Percentiles rank a stretch among this genome's conserved stretches.
These are phyloP conservation scores for Kwoniella newhampshirensis DNA, from an alignment of 768 basidiomycete species.

Conservation along the genomic window DNA sequence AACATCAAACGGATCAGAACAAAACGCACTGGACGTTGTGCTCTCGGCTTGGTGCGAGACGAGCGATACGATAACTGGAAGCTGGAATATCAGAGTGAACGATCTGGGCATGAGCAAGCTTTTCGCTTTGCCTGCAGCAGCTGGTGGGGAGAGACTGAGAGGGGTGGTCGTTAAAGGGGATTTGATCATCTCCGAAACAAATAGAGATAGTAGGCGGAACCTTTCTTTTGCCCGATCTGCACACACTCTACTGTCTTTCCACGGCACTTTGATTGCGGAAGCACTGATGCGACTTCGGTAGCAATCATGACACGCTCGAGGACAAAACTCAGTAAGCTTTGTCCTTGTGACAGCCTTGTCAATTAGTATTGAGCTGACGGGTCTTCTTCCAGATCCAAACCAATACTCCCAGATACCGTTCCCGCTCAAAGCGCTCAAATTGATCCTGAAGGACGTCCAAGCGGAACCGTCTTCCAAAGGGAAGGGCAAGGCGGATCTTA, in stretches of 20 bases:
- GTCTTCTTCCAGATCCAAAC: constrained; percentile 66
- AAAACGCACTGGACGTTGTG: constrained; percentile 78
- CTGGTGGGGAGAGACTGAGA: constrained; percentile 63
- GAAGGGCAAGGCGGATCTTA: constrained; percentile 54
- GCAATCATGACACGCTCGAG: constrained; percentile 96
- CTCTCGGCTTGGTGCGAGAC: constrained; percentile 93
- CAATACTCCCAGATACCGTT: constrained; percentile 83
- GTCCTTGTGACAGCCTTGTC: constrained; percentile 16
- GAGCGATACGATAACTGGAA: constrained; percentile 88
- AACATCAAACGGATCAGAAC: constrained; percentile 54
- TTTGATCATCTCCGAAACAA: constrained; percentile 76
- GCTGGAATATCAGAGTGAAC: constrained; percentile 86
- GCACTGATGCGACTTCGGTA: too few relatives aligned
- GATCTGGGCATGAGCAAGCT: constrained; percentile 76
- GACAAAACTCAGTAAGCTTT: constrained; percentile 73
- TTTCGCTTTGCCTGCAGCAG: constrained; percentile 59
- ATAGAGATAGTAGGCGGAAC: constrained; percentile 75
- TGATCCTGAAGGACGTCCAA: constrained; percentile 79
- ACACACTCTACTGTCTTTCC: too few relatives aligned
- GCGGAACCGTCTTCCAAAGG: constrained; percentile 61
- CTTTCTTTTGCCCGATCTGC: background rate
- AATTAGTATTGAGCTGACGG: background rate
- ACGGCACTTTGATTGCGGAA: too few relatives aligned
- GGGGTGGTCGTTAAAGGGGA: constrained; percentile 83
- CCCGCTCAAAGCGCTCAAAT: constrained; percentile 87